These are phyloP conservation scores for Exophiala lecanii-corni DNA, from an alignment of 2,329 filamentous ascomycete species.

Conservation along the genomic window DNA sequence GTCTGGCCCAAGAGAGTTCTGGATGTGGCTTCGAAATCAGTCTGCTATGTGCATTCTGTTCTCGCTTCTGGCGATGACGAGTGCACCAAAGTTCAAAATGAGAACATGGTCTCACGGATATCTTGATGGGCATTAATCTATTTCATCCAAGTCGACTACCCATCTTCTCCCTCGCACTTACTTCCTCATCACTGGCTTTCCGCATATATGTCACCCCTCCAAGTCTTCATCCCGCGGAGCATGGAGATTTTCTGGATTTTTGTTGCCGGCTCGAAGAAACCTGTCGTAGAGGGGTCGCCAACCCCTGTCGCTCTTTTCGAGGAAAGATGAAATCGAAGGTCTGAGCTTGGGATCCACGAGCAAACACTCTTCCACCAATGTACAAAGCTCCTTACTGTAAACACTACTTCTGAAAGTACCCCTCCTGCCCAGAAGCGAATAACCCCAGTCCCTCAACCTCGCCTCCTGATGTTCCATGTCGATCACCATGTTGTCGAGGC, in stretches of 20 bases:
- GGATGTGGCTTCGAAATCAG: no score
- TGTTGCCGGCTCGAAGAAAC: not conserved
- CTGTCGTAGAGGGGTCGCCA: constrained; percentile 5
- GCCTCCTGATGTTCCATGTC: constrained; percentile 4
- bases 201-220: not conserved
- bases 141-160: no score
- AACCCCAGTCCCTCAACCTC: constrained; percentile 4
- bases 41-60: no score
- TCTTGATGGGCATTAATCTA: no score
- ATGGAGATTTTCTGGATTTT: not conserved
- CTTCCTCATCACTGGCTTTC: no score
- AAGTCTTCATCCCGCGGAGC: not conserved
- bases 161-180: no score
- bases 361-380: constrained; percentile 13
- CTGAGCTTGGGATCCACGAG: constrained; percentile 9
- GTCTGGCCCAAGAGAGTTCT: no score
- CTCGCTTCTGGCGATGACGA: no score
- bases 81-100: no score
- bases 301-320: constrained; percentile 2
- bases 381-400: constrained; percentile 9
- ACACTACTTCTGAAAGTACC: not conserved
- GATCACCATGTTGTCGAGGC: constrained; percentile 7
- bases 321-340: constrained; percentile 5
- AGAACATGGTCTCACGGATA: no score
- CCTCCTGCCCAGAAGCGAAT: constrained; percentile 6